phyloP scores from a whole-genome alignment of 805 yeast genomes.

The Teunomyces lycoperdinae region DNA sequence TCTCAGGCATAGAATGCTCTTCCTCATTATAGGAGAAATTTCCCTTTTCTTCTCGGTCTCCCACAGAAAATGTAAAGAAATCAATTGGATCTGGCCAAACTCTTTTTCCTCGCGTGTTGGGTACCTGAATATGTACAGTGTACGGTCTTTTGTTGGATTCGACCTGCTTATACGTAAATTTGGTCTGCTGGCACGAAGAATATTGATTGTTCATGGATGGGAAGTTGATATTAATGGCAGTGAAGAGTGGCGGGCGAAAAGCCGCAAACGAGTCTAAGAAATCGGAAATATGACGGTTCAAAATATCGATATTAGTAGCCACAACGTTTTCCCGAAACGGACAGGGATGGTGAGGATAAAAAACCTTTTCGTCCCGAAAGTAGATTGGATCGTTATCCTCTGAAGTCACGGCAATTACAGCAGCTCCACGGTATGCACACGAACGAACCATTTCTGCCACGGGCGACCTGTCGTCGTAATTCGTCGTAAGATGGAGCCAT shows the following conservation, averaged over 20 bases:
- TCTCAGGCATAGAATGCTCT: background rate
- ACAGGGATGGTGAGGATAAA: conserved; percentile 12
- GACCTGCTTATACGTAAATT: background rate
- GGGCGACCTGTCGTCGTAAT: conserved; percentile 2
- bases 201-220: conserved; percentile 26
- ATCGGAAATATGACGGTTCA: conserved; percentile 14
- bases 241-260: background rate
- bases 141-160: background rate
- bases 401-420: conserved; percentile 22
- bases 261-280: background rate
- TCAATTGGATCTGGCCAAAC: background rate
- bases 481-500: conserved; percentile 12
- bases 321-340: conserved; percentile 15
- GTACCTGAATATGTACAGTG: background rate
- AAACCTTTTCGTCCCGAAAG: conserved; percentile 31
- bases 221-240: conserved; percentile 23
- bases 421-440: conserved; percentile 14
- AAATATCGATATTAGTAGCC: conserved; percentile 19
- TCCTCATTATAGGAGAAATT: background rate
- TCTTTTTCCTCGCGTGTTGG: background rate
- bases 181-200: conserved; percentile 7
- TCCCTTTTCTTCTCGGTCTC: background rate
- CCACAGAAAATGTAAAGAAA: background rate
- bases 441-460: conserved; percentile 14
- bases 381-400: conserved; percentile 28